These are phyloP conservation scores for Calonectria hawksworthii DNA, from an alignment of 2,329 filamentous ascomycete species.

Conservation along the genomic window DNA sequence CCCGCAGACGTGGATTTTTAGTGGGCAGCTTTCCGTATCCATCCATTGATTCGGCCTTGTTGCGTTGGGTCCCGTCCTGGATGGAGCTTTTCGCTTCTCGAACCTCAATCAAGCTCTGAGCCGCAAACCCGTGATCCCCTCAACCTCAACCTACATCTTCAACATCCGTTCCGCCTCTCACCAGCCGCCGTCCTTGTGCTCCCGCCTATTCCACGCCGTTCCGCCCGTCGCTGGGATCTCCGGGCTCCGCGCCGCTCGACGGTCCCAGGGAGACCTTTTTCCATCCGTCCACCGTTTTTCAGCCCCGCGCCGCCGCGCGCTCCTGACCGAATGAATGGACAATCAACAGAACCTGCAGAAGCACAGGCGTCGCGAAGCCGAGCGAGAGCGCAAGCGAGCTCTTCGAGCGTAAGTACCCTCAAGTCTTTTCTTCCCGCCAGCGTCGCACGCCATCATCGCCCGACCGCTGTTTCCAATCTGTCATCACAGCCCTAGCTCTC, in stretches of 20 bases:
- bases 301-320: conserved; percentile 46
- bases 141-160: conserved; percentile 38
- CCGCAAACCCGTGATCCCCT: conserved; percentile 45
- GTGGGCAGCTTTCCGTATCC: conserved; percentile 18
- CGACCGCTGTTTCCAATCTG: background rate
- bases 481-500: background rate
- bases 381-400: conserved; percentile 48
- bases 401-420: conserved; percentile 43
- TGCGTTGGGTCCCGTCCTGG: conserved; percentile 41
- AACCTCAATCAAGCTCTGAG: conserved; percentile 44
- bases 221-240: conserved; percentile 44
- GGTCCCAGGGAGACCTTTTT: conserved; percentile 40
- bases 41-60: conserved; percentile 24
- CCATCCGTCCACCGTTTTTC: conserved; percentile 43
- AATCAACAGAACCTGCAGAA: conserved; percentile 48
- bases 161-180: conserved; percentile 22
- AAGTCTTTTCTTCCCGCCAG: background rate
- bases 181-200: conserved; percentile 12
- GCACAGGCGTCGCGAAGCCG: conserved; percentile 46
- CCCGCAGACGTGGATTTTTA: conserved; percentile 23
- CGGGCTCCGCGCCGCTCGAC: conserved; percentile 44
- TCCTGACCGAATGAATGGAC: conserved; percentile 42
- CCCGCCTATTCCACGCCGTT: conserved; percentile 17
- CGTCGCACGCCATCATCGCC: background rate
- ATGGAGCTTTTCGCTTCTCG: conserved; percentile 46